These are phyloP conservation scores for Glycine latifolia DNA, from an alignment of 306 rosid genomes.

Conservation along the genomic window DNA sequence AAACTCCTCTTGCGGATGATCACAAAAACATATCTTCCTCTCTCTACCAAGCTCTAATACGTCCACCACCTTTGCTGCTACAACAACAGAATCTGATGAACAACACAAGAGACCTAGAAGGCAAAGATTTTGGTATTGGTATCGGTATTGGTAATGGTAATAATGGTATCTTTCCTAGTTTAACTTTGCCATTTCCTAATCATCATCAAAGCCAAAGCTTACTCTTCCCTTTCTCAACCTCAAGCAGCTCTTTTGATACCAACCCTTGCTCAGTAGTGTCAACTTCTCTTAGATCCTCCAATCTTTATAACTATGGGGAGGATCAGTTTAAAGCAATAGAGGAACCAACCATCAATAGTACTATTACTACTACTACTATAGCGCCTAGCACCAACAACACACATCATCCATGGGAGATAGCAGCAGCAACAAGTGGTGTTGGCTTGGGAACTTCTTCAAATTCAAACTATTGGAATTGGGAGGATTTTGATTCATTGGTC, in stretches of 20 bases:
- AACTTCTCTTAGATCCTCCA: slow-evolving; percentile 63
- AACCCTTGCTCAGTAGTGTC: slow-evolving; percentile 64
- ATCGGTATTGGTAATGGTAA: slow-evolving; percentile 41
- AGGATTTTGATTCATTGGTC: slow-evolving; percentile 80
- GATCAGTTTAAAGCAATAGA: slow-evolving; percentile 54
- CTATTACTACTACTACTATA: background rate
- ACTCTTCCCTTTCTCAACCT: slow-evolving; percentile 61
- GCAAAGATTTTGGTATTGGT: slow-evolving; percentile 50
- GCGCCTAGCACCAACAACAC: slow-evolving; percentile 40
- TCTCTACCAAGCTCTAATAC: slow-evolving; percentile 59
- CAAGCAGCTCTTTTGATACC: slow-evolving; percentile 60
- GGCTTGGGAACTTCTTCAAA: slow-evolving; percentile 49
- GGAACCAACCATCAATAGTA: slow-evolving; percentile 55
- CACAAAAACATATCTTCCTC: slow-evolving; percentile 47
- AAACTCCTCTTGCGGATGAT: slow-evolving; percentile 49
- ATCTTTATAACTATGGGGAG: slow-evolving; percentile 53
- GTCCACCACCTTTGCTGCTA: slow-evolving; percentile 58
- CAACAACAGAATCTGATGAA: slow-evolving; percentile 51
- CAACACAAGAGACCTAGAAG: slow-evolving; percentile 42
- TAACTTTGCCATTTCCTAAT: slow-evolving; percentile 46
- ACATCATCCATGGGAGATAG: slow-evolving; percentile 69
- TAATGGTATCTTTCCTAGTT: slow-evolving; percentile 41
- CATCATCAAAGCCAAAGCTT: slow-evolving; percentile 54
- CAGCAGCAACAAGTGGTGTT: slow-evolving; percentile 40
- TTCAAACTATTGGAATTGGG: slow-evolving; percentile 86